phyloP scores from a whole-genome alignment of 2,329 filamentous ascomycete species.

The Monosporascus ibericus region DNA sequence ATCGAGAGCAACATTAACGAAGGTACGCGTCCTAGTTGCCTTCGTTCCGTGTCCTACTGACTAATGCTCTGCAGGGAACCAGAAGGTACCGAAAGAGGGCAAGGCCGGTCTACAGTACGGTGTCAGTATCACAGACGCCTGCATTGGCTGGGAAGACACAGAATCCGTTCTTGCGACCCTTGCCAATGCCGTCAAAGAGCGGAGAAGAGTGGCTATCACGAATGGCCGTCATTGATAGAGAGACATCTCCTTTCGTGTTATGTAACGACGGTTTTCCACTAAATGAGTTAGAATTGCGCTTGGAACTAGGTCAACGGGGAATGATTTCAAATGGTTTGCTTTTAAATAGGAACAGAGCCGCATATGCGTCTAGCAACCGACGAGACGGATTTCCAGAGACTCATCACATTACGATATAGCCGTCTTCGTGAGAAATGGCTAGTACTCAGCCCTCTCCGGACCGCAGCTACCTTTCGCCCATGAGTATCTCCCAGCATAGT shows the following conservation, averaged over 20 bases:
- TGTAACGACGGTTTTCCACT: too few species aligned
- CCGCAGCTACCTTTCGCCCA: too few species aligned
- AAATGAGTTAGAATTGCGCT: too few species aligned
- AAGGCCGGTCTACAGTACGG: slow-evolving; percentile 83
- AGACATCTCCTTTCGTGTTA: not conserved
- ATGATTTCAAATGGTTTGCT: not conserved
- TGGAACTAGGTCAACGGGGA: not conserved
- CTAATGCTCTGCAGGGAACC: slow-evolving; percentile 52
- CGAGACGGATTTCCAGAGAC: too few species aligned
- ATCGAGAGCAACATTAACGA: slow-evolving; percentile 97
- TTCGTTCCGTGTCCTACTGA: slow-evolving; percentile 17
- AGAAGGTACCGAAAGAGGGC: slow-evolving; percentile 87
- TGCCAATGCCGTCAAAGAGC: slow-evolving; percentile 71
- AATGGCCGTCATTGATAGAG: slow-evolving; percentile 18
- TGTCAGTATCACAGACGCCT: slow-evolving; percentile 95
- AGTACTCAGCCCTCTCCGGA: too few species aligned
- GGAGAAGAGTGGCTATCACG: slow-evolving; percentile 44
- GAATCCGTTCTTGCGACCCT: slow-evolving; percentile 70
- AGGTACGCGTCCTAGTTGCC: slow-evolving; percentile 46
- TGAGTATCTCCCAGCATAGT: too few species aligned
- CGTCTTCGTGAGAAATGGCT: too few species aligned
- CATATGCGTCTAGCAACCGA: too few species aligned
- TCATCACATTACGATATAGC: too few species aligned
- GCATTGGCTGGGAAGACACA: slow-evolving; percentile 91
- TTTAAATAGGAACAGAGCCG: not conserved